Base-by-base conservation (phyloP, 139 green algal species). In the Zygnema circumcarinatum region DNA sequence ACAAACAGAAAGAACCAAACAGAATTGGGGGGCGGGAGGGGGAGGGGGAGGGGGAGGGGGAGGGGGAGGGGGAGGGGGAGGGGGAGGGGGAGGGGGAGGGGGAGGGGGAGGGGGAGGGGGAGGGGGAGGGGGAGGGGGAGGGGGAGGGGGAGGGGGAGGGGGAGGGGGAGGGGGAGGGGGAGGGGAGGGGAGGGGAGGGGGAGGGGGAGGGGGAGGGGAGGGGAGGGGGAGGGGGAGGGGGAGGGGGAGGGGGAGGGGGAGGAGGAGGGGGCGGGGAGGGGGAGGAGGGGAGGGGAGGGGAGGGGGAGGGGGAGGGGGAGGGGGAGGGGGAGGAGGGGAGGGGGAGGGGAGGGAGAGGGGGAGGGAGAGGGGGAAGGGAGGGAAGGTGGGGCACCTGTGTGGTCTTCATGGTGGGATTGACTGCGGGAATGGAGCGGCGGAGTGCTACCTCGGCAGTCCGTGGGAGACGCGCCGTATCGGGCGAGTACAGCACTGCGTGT, bases 401-500 rank as follows among this genome's bases (percentile, higher is more conserved):
- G 1, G 54, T 88, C 36, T 81, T 88, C 39, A 76, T 41, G 0
- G 38, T 39, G 1, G 40, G 33, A 54, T 93, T 93, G 31, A 93
- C 81, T 29, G 87, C 91, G 20, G 91, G 91, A 11, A 88, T 91
- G n/a, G 84, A 73, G 2, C 90, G 36, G 20, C 91, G 84, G 47
- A 93, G 80, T 42, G 91, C 91, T 2, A 85, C 91, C 35, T 93
- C 91, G 38, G 54, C 67, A 67, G 38, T 87, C 3, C 85, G 67
- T 7, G 91, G 81, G 1, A 93, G 76, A 72, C 83, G 79, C 3
- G 47, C 47, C 25, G 85, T 79, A 62, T 92, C 89, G n/a, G 91
- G 91, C 20, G 84, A 91, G 29, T 84, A 83, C 47, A 93, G 86
- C 0, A 93, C 41, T 2, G 91, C 91, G 31, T 93, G 25, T 22